Conservation (phyloP, 139 green algal genomes). For the Coccomyxa sp. region DNA sequence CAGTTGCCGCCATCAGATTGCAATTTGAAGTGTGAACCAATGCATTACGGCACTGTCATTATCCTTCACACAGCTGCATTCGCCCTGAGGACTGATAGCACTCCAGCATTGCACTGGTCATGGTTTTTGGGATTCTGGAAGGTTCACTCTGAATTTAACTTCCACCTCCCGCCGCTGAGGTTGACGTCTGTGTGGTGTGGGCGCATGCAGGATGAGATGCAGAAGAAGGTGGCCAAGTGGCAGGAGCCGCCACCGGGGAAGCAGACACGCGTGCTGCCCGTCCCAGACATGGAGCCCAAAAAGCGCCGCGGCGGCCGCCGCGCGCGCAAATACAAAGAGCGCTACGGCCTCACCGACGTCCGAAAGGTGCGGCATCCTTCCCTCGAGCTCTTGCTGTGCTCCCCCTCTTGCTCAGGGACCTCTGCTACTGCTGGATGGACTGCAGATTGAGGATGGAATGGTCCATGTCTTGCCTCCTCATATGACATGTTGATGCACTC, state of each 20-base stretch:
- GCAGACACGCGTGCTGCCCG: slow-evolving; percentile 61
- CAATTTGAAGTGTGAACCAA: no score
- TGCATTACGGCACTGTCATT: no score
- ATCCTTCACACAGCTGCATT: no score
- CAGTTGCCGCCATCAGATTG: no score
- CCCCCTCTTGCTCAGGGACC: no score
- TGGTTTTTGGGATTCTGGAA: no score
- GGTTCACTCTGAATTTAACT: not conserved
- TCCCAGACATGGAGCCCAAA: slow-evolving; percentile 84
- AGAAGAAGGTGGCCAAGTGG: slow-evolving; percentile 96
- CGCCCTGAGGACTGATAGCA: no score
- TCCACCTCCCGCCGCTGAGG: not conserved
- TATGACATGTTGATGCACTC: no score
- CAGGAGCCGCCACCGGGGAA: slow-evolving; percentile 95
- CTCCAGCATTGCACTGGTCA: no score
- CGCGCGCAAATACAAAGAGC: slow-evolving; percentile 92
- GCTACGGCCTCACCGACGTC: slow-evolving; percentile 70
- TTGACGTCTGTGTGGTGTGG: not conserved
- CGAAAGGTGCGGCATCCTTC: not conserved
- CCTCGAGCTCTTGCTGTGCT: not conserved
- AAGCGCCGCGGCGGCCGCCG: slow-evolving; percentile 84
- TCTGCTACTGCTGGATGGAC: no score
- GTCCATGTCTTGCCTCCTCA: no score
- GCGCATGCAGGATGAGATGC: slow-evolving; percentile 67
- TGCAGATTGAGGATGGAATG: no score